These are phyloP conservation scores for Ceratocystis ficicola DNA, from an alignment of 2,329 filamentous ascomycete genomes.

Conservation along the genomic window DNA sequence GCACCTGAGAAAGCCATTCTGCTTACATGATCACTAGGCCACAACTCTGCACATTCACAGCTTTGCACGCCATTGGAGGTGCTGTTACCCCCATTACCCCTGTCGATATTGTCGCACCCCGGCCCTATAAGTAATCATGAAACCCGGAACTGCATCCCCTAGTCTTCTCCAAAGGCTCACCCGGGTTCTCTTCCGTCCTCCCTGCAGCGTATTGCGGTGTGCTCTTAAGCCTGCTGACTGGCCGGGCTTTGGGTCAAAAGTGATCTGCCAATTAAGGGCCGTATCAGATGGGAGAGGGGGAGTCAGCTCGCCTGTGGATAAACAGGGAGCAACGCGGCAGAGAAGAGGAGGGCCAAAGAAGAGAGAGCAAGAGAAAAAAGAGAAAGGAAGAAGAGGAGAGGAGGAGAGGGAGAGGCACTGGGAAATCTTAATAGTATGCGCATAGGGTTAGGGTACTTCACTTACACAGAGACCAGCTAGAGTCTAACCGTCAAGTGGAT, in stretches of 20 bases:
- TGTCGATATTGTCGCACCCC: not conserved
- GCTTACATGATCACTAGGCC: not conserved
- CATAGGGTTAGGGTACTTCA: not conserved
- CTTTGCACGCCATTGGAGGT: not conserved
- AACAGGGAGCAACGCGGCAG: not conserved
- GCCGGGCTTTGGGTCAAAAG: not conserved
- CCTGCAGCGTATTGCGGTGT: constrained; percentile 7
- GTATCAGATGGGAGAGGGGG: not conserved
- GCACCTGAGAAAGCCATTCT: not conserved
- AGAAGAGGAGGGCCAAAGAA: no score
- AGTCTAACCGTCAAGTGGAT: not conserved
- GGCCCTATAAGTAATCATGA: not conserved
- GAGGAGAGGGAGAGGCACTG: not conserved
- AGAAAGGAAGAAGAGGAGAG: not conserved
- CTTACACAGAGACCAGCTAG: not conserved
- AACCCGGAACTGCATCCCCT: constrained; percentile 5
- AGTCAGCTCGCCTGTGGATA: no score
- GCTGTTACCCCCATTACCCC: not conserved
- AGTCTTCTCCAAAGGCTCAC: not conserved
- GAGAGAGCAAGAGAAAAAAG: not conserved
- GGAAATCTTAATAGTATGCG: no score
- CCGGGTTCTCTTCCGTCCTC: constrained; percentile 12
- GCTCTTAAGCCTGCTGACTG: constrained; percentile 5
- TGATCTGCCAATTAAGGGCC: constrained; percentile 1
- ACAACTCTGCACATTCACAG: not conserved